phyloP scores from a whole-genome alignment of 768 basidiomycete species.

The Russula compacta region DNA sequence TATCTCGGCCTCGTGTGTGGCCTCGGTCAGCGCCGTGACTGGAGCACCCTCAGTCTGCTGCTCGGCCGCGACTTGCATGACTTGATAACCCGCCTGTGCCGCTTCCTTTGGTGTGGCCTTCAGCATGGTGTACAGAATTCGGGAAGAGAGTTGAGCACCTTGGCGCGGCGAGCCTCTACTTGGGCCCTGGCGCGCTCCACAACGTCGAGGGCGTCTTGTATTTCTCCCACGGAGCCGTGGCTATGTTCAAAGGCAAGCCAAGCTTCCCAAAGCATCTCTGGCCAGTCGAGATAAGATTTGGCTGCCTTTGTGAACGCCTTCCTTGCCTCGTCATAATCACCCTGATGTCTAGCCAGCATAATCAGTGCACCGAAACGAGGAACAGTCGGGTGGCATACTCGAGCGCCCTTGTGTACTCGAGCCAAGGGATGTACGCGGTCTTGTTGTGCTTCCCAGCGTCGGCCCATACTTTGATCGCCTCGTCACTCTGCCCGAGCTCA shows the following conservation, averaged over 20 bases:
- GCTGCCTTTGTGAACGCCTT: conserved; percentile 57
- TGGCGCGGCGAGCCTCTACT: conserved; percentile 52
- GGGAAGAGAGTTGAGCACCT: conserved; percentile 35
- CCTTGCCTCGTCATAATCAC: conserved; percentile 53
- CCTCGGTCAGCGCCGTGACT: conserved; percentile 21
- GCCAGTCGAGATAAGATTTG: conserved; percentile 81
- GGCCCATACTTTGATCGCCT: conserved; percentile 51
- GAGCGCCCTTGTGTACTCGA: conserved; percentile 60
- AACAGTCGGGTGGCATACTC: conserved; percentile 38
- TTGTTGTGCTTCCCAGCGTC: conserved; percentile 57
- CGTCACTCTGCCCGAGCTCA: conserved; percentile 33
- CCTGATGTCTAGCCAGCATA: conserved; percentile 35
- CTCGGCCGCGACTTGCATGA: conserved; percentile 38
- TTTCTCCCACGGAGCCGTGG: conserved; percentile 60
- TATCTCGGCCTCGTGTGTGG: conserved; percentile 17
- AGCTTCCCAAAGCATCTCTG: conserved; percentile 87
- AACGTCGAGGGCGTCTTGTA: conserved; percentile 53
- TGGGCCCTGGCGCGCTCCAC: conserved; percentile 57
- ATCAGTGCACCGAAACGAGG: background rate
- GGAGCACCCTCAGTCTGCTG: conserved; percentile 31
- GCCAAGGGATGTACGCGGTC: conserved; percentile 68
- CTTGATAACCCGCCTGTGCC: conserved; percentile 46
- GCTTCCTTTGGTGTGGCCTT: conserved; percentile 40
- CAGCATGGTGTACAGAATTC: background rate
- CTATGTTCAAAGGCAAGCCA: conserved; percentile 85